phyloP scores from a whole-genome alignment of 257 asterid genomes.

The Pogostemon cablin region DNA sequence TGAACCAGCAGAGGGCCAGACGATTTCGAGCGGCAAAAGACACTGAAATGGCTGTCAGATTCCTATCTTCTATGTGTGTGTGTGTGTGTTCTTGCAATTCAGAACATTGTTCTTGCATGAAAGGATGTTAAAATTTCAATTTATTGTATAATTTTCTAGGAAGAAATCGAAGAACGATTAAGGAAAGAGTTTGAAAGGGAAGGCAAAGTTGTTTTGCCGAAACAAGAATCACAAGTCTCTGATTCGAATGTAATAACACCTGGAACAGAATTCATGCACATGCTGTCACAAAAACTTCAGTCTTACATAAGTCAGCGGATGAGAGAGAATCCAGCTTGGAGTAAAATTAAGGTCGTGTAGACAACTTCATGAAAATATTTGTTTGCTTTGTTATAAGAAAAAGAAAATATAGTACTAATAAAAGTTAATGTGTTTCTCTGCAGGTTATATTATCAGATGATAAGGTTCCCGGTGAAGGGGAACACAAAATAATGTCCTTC shows the following conservation, averaged over 20 bases:
- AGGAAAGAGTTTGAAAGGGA: constrained; percentile 45
- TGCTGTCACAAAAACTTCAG: constrained; percentile 43
- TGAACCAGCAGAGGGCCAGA: constrained; percentile 62
- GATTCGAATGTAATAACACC: constrained; percentile 71
- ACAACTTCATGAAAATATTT: neutral
- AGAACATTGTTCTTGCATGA: neutral
- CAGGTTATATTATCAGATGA: constrained; percentile 73
- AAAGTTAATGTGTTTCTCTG: constrained; percentile 21
- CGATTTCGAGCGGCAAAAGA: constrained; percentile 59
- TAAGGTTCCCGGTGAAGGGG: constrained; percentile 82
- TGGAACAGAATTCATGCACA: constrained; percentile 61
- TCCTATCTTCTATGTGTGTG: neutral
- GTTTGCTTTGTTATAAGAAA: neutral
- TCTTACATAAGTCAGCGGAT: constrained; percentile 41
- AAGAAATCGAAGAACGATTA: constrained; percentile 43
- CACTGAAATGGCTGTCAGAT: constrained; percentile 39
- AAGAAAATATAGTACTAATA: neutral
- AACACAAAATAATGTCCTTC: constrained; percentile 67
- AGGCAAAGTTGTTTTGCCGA: constrained; percentile 51
- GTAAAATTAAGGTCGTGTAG: constrained; percentile 48
- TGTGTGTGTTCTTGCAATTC: neutral
- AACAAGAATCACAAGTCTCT: constrained; percentile 46
- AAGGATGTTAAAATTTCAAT: neutral
- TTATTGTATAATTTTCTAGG: constrained; percentile 35
- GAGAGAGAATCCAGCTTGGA: constrained; percentile 50